phyloP scores from a whole-genome alignment of 1,284 basidiomycete species.

The Tilletiaria anomala region DNA sequence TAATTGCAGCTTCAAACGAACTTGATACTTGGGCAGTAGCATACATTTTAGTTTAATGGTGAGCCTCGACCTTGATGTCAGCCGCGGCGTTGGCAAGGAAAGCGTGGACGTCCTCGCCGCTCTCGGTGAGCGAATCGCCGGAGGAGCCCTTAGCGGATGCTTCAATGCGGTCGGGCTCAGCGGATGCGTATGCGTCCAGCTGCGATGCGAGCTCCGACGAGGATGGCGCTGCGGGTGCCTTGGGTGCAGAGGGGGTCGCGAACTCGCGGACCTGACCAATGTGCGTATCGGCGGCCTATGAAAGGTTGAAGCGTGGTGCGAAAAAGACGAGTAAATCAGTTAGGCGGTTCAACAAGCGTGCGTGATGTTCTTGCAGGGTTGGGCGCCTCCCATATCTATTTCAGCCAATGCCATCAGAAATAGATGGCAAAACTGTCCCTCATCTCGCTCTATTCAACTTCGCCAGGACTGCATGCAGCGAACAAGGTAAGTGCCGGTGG shows the following conservation, averaged over 20 bases:
- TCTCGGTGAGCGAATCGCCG: slow-evolving; percentile 18
- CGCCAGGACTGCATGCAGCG: no score
- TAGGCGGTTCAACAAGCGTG: no score
- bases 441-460: no score
- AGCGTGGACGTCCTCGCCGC: slow-evolving; percentile 37
- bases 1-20: neutral
- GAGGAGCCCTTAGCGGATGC: slow-evolving; percentile 9
- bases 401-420: no score
- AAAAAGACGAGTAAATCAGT: no score
- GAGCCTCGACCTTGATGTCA: slow-evolving; percentile 31
- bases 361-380: no score
- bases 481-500: no score
- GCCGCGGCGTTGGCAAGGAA: slow-evolving; percentile 37
- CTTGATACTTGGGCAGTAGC: no score
- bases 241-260: slow-evolving; percentile 40
- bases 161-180: slow-evolving; percentile 31
- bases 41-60: slow-evolving; percentile 18
- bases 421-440: no score
- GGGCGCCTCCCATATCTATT: no score
- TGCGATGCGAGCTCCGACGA: slow-evolving; percentile 41
- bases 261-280: slow-evolving; percentile 42
- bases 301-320: no score
- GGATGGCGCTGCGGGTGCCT: slow-evolving; percentile 39
- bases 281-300: slow-evolving; percentile 34
- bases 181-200: slow-evolving; percentile 40